Evolutionary conservation across 805 yeast species (phyloP).

Genomic region (Wickerhamiella australiensis): DNA sequence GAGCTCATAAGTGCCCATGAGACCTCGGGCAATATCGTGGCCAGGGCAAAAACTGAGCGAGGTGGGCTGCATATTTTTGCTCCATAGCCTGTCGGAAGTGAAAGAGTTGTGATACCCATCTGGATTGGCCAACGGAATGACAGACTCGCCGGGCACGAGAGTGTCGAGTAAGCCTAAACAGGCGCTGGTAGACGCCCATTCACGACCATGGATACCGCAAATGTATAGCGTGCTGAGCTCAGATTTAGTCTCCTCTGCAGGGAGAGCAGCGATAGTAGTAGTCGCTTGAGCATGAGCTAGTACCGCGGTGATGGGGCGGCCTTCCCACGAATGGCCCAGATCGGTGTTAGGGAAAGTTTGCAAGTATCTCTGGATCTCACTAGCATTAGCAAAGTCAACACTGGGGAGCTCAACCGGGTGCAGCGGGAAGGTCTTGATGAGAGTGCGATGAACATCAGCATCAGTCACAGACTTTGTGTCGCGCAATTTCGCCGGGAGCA

Average conservation of each 20-base stretch:
- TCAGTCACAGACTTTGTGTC: slow-evolving; percentile 15
- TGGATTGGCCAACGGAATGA: slow-evolving; percentile 78
- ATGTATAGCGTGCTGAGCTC: slow-evolving; percentile 36
- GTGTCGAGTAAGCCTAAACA: slow-evolving; percentile 31
- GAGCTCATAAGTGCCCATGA: slow-evolving; percentile 51
- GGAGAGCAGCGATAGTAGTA: too few species aligned
- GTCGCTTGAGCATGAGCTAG: too few species aligned
- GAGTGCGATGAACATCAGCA: slow-evolving; percentile 24
- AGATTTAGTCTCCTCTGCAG: slow-evolving; percentile 32
- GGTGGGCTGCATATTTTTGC: slow-evolving; percentile 75
- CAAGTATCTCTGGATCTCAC: slow-evolving; percentile 4
- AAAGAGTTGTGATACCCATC: slow-evolving; percentile 85
- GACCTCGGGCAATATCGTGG: slow-evolving; percentile 73
- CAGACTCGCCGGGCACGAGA: slow-evolving; percentile 41
- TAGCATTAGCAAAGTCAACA: not conserved
- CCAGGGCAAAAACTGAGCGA: slow-evolving; percentile 59
- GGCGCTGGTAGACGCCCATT: slow-evolving; percentile 71
- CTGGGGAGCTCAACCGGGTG: slow-evolving; percentile 6
- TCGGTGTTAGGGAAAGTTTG: slow-evolving; percentile 27
- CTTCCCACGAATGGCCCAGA: slow-evolving; percentile 68
- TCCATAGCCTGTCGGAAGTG: slow-evolving; percentile 72
- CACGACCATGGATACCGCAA: slow-evolving; percentile 83
- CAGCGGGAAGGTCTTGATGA: slow-evolving; percentile 21
- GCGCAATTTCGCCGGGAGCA: slow-evolving; percentile 12
- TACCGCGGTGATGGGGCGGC: slow-evolving; percentile 54